These are phyloP conservation scores for Conticribra guillardii DNA, from an alignment of 108 stramenopile genomes.

Conservation along the genomic window DNA sequence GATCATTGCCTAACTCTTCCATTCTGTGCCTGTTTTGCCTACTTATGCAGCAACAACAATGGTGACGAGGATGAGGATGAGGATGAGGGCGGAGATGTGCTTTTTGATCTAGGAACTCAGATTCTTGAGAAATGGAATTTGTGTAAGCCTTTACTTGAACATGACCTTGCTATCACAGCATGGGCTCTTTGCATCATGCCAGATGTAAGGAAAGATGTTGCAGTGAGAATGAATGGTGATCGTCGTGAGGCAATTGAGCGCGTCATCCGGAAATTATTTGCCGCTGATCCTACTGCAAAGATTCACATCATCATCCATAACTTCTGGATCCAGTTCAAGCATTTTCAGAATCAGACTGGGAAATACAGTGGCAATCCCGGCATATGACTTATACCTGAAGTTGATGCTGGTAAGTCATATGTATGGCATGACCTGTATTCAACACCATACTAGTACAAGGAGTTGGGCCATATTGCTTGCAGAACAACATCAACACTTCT, in stretches of 20 bases:
- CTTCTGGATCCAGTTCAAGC: slow-evolving; percentile 23
- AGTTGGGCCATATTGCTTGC: slow-evolving; percentile 19
- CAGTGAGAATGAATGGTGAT: background rate
- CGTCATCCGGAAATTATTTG: slow-evolving; percentile 11
- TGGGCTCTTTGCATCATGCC: slow-evolving; percentile 14
- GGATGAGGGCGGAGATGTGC: too few species aligned
- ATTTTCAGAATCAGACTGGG: background rate
- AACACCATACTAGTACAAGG: slow-evolving; percentile 8
- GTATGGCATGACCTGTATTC: slow-evolving; percentile 37
- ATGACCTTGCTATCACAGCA: slow-evolving; percentile 10
- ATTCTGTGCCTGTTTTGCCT: too few species aligned
- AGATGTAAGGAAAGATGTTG: slow-evolving; percentile 1
- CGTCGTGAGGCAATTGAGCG: slow-evolving; percentile 4
- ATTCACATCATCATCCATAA: slow-evolving; percentile 1
- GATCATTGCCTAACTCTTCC: too few species aligned
- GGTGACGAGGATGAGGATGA: too few species aligned
- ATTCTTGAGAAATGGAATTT: slow-evolving; percentile 6
- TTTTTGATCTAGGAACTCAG: slow-evolving; percentile 1
- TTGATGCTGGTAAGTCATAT: slow-evolving; percentile 8
- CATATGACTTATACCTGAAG: too few species aligned
- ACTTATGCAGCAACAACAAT: too few species aligned
- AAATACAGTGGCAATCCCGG: background rate
- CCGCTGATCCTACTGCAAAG: background rate
- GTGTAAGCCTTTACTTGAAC: background rate
- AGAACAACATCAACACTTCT: slow-evolving; percentile 7